Evolutionary conservation across 2,329 filamentous ascomycete species (phyloP).

Genomic region (Scleromitrula shiraiana): DNA sequence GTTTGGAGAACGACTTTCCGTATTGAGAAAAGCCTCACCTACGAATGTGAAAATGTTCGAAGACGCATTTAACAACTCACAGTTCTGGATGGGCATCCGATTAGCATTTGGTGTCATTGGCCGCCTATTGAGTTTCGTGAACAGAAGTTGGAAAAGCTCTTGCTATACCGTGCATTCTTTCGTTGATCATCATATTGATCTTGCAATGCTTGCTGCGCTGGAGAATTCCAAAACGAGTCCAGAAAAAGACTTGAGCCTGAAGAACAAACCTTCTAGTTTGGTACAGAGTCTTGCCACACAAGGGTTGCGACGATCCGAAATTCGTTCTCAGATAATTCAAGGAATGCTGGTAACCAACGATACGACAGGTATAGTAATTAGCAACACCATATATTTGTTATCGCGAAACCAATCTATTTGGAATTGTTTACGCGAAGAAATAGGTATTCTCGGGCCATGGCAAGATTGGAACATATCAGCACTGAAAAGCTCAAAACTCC

Average conservation of each 20-base stretch:
- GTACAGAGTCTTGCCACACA: neutral
- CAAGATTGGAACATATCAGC: neutral
- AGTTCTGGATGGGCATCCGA: constrained; percentile 1
- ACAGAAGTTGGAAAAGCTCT: neutral
- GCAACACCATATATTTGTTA: constrained; percentile 1
- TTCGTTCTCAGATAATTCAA: constrained; percentile 3
- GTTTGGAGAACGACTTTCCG: neutral
- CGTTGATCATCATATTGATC: neutral
- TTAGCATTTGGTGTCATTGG: neutral
- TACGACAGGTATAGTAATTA: constrained; percentile 4
- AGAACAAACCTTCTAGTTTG: neutral
- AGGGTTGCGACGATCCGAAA: neutral
- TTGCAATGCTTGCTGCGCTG: no score
- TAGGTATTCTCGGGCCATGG: neutral
- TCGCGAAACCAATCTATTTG: neutral
- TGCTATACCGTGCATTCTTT: neutral
- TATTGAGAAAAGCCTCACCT: neutral
- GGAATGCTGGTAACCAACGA: constrained; percentile 1
- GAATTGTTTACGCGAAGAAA: neutral
- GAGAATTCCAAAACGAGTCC: no score
- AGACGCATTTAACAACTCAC: neutral
- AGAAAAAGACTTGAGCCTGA: neutral
- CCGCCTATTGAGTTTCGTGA: neutral
- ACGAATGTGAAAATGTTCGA: neutral
- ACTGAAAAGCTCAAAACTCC: neutral